phyloP scores from a whole-genome alignment of 139 green algal genomes.

The Pleodorina starrii region DNA sequence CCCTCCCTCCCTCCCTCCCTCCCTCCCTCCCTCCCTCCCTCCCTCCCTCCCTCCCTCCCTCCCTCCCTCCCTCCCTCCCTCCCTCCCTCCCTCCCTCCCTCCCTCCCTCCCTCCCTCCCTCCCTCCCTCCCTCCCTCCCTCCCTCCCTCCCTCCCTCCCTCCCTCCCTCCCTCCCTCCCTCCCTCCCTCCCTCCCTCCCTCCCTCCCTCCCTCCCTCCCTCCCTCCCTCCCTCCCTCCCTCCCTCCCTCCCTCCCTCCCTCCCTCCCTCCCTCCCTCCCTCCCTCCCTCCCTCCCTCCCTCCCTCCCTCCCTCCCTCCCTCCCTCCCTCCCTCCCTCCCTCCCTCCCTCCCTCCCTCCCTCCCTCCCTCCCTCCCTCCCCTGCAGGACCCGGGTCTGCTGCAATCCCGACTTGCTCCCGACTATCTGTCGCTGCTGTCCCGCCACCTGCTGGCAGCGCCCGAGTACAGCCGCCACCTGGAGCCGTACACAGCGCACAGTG shows the following conservation, averaged over 20 bases:
- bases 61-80: neutral
- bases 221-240: no score
- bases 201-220: no score
- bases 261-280: no score
- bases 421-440: neutral
- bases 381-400: constrained; percentile 13
- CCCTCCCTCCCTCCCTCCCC: neutral
- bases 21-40: neutral
- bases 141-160: no score
- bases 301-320: neutral
- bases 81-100: neutral
- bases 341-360: no score
- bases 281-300: no score
- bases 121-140: no score
- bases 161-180: no score
- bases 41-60: neutral
- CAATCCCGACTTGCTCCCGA: neutral
- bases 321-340: no score
- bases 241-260: no score
- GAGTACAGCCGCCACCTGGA: constrained; percentile 5
- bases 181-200: neutral
- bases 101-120: neutral
- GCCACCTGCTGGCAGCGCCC: constrained; percentile 21
- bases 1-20: neutral
- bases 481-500: neutral